These are phyloP conservation scores for Lactarius sp. DNA, from an alignment of 768 basidiomycete species.

Conservation along the genomic window DNA sequence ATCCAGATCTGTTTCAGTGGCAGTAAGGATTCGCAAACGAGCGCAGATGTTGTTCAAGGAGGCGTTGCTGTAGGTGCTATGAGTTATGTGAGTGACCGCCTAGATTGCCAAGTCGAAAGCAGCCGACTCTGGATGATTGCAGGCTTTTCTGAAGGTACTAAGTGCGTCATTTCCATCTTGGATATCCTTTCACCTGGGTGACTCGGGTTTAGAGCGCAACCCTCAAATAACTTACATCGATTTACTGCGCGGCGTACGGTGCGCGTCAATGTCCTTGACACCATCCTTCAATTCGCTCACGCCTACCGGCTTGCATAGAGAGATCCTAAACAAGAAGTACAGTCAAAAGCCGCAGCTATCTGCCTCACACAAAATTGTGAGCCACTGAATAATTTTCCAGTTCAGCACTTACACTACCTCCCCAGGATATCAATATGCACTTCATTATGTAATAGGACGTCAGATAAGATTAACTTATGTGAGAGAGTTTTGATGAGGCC, in stretches of 20 bases:
- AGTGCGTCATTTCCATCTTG: slow-evolving; percentile 34
- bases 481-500: background rate
- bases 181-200: background rate
- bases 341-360: slow-evolving; percentile 71
- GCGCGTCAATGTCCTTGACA: background rate
- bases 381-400: slow-evolving; percentile 21
- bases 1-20: slow-evolving; percentile 79
- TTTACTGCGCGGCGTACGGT: slow-evolving; percentile 19
- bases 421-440: background rate
- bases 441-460: slow-evolving; percentile 16
- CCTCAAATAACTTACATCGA: slow-evolving; percentile 34
- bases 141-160: slow-evolving; percentile 57
- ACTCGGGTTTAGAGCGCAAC: slow-evolving; percentile 30
- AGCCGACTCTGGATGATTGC: background rate
- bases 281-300: background rate
- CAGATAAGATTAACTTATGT: background rate
- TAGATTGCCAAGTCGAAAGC: background rate
- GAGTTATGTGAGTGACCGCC: slow-evolving; percentile 54
- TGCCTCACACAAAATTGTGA: slow-evolving; percentile 63
- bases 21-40: slow-evolving; percentile 78
- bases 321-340: slow-evolving; percentile 53
- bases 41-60: slow-evolving; percentile 65
- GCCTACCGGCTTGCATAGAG: slow-evolving; percentile 31
- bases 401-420: background rate
- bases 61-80: slow-evolving; percentile 73